Conservation (phyloP, 345 rosid species). For the Tarenaya hassleriana region DNA sequence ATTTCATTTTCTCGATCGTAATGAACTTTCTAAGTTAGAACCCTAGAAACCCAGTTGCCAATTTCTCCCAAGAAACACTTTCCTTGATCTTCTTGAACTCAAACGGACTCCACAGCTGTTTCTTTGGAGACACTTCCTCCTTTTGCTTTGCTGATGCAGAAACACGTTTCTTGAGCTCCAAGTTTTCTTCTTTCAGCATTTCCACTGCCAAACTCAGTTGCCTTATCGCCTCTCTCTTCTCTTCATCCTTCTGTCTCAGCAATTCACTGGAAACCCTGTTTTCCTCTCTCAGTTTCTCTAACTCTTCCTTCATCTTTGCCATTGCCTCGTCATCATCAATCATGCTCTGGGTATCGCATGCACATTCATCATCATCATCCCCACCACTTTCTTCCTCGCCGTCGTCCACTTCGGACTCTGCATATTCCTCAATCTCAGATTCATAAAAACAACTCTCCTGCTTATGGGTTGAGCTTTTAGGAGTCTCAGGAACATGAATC, state of each 20-base stretch:
- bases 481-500: too few species aligned
- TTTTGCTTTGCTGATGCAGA: slow-evolving; percentile 10
- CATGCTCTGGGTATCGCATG: too few species aligned
- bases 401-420: slow-evolving; percentile 27
- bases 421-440: background rate
- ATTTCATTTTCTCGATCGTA: too few species aligned
- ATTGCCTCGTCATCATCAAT: too few species aligned
- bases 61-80: slow-evolving; percentile 19
- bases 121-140: slow-evolving; percentile 18
- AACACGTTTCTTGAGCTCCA: slow-evolving; percentile 26
- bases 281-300: slow-evolving; percentile 28
- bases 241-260: slow-evolving; percentile 29
- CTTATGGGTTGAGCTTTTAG: background rate
- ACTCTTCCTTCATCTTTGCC: slow-evolving; percentile 16
- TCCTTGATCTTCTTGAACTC: slow-evolving; percentile 23
- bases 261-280: slow-evolving; percentile 21
- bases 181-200: slow-evolving; percentile 31
- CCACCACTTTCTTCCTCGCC: too few species aligned
- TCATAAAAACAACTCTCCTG: too few species aligned
- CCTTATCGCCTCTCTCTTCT: slow-evolving; percentile 33
- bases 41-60: slow-evolving; percentile 14
- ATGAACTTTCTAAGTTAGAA: too few species aligned
- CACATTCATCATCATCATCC: too few species aligned
- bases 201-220: slow-evolving; percentile 32
- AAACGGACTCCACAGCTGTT: slow-evolving; percentile 23